Evolutionary conservation across 1,284 basidiomycete genomes (phyloP), one percentile per base, ranked within the genome.

Genomic region (Trametes hirsuta): DNA sequence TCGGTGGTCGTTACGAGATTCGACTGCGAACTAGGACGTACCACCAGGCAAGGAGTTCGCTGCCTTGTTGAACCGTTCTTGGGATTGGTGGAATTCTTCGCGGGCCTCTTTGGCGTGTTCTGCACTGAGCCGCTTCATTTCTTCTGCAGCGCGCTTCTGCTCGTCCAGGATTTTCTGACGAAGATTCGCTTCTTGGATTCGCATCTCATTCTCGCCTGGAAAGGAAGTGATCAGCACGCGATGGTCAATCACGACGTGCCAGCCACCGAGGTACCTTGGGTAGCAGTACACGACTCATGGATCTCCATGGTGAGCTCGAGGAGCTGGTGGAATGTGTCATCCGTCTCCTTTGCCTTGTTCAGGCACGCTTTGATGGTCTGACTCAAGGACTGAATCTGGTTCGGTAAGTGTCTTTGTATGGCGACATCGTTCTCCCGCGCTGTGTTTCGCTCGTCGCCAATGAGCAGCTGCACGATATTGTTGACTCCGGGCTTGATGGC

Each of bases 261-360:
- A 11, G 18, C 14, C 10, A 6, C 35, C 36, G 8, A 30, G 37
- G 10, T 35, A 55, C 58, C 58, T 47, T 55, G 58, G 9, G 58
- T 55, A 2, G 53, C 53, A 9, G 53, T 30, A 15, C 58, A 60
- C 53, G 58, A 49, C 36, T 51, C 53, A 18, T 60, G 58, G 1
- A 60, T 54, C 42, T 60, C 58, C 58, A 60, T 60, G 14, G 48
- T 51, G 5, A 60, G 58, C 48, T 54, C 53, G 12, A 60, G 47
- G 35, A 60, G 37, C 25, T 51, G 25, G 11, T 47, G 41, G 47
- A 60, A 60, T 4, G 50, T 48, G 1, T 25, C 21, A 48, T 60
- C 53, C 39, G 58, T 60, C 48, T 60, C 58, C 53, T 55, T 50
- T 35, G 58, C 53, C 48, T 60, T 60, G 24, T 30, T 44, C 22